Evolutionary conservation across 495 filamentous ascomycete species (phyloP).

Genomic region (Apodospora peruviana): DNA sequence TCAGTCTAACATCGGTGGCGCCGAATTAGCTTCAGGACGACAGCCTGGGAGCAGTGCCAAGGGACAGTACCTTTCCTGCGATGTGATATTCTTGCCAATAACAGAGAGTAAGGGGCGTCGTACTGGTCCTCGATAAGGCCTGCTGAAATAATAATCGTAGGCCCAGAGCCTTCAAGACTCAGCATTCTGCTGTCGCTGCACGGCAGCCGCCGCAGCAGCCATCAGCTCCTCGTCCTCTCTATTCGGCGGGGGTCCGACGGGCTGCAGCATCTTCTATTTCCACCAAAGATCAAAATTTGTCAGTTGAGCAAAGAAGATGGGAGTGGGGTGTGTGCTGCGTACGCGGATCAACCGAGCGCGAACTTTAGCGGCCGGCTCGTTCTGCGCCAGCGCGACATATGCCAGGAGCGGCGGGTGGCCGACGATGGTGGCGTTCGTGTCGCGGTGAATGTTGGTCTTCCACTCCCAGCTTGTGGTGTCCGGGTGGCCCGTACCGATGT

Average conservation of each 20-base stretch:
- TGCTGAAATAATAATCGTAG: too few relatives aligned
- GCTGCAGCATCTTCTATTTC: slow-evolving; percentile 86
- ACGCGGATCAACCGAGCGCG: slow-evolving; percentile 72
- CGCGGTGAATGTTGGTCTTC: slow-evolving; percentile 84
- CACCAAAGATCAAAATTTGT: neutral
- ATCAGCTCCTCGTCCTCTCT: slow-evolving; percentile 50
- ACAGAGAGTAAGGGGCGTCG: too few relatives aligned
- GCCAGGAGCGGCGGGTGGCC: slow-evolving; percentile 83
- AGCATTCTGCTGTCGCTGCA: too few relatives aligned
- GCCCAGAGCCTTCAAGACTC: too few relatives aligned
- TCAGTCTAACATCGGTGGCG: too few relatives aligned
- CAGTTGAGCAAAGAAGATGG: neutral
- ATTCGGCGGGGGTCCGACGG: slow-evolving; percentile 76
- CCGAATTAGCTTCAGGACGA: too few relatives aligned
- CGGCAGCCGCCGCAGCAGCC: too few relatives aligned
- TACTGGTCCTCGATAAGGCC: too few relatives aligned
- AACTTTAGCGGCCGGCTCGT: slow-evolving; percentile 71
- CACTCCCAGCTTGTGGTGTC: slow-evolving; percentile 97
- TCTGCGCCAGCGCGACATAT: slow-evolving; percentile 88
- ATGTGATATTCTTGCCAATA: too few relatives aligned
- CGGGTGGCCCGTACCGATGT: slow-evolving; percentile 94
- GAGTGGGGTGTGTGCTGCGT: slow-evolving; percentile 5
- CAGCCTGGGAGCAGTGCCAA: too few relatives aligned
- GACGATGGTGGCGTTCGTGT: slow-evolving; percentile 75
- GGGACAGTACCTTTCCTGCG: too few relatives aligned